Evolutionary conservation across 2,329 filamentous ascomycete species (phyloP), one percentile per base, ranked within the genome.

Genomic region (Talaromyces sp.): DNA sequence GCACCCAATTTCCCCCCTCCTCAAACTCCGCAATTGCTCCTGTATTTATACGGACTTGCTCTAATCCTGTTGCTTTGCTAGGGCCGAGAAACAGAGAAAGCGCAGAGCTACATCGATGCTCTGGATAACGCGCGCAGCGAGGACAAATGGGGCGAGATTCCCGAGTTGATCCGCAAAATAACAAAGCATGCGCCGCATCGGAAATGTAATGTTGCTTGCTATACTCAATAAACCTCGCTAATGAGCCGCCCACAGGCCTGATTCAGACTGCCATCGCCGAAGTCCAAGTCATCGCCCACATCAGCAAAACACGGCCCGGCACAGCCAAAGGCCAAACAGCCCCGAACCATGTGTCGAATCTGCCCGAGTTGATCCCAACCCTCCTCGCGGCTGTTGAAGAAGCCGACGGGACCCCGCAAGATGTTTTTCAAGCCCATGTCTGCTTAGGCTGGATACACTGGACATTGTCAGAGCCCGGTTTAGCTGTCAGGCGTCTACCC

Each of bases 161-260:
- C 91, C 30, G 94, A 98, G 79, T 84, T 96, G 65, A 88, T 95
- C 70, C 87, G 94, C 74, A 99, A 99, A 78, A 85, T 98, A 71
- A 90, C 89, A 72, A 98, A 99, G 77, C 94, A 99, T 83, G 91
- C 92, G 69, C 89, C 92, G 47, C 86, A 90, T 64, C 86, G 91
- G 75, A 85, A 86, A 77, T 96, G 94, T 97, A 88, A 73, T 64
- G 53, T 61, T 54, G 51, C 57, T 54, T 55, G 44, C 18, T 47
- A 4, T 18, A 27, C 44, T 57, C 57, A 58, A 52, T 33, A 60
- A 62, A 33, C 60, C 59, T 52, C 52, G 66, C 66, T 66, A 61
- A 69, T 52, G 57, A 61, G 34, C 53, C 52, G 53, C n/a, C 33
- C 63, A 68, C 23, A 92, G 89, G 89, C 74, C 82, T 92, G 52